A percentile compares a stretch with the other conserved stretches of the same genome.
phyloP scores from a whole-genome alignment of 495 filamentous ascomycete species.

The Lindgomyces ingoldianus region DNA sequence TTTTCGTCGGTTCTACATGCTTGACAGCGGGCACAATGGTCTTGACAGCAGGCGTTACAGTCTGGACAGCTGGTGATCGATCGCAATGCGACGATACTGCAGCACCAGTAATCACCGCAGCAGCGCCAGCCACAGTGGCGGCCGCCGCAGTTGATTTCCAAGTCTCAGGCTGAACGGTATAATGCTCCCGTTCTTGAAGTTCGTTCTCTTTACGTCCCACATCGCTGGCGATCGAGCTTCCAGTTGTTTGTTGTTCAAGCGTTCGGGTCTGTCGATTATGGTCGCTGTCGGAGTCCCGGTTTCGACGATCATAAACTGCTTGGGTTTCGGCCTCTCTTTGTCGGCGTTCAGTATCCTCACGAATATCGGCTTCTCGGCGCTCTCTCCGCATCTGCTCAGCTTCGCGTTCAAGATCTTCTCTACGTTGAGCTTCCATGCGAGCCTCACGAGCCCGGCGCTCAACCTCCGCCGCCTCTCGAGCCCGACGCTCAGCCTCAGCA shows the following conservation, averaged over 20 bases:
- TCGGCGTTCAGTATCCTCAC: constrained; percentile 19
- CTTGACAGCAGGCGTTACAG: constrained; percentile 5
- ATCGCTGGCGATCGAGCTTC: constrained; percentile 27
- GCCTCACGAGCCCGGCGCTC: constrained; percentile 25
- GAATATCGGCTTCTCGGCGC: constrained; percentile 27
- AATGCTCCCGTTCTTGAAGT: constrained; percentile 28
- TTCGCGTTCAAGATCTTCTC: constrained; percentile 13
- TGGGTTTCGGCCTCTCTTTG: constrained; percentile 21
- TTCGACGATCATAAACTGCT: constrained; percentile 8
- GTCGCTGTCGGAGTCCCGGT: constrained; percentile 11
- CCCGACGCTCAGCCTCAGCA: not conserved
- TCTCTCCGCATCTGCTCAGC: constrained; percentile 16
- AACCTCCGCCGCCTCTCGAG: too few relatives aligned
- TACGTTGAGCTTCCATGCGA: constrained; percentile 22
- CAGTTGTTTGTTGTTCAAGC: constrained; percentile 25
- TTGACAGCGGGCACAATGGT: constrained; percentile 24
- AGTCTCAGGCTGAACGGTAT: constrained; percentile 22
- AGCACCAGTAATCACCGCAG: constrained; percentile 37
- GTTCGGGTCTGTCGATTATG: constrained; percentile 3
- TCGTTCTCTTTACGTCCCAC: constrained; percentile 31
- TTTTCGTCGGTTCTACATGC: constrained; percentile 28
- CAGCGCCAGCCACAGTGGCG: constrained; percentile 35
- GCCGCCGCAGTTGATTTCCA: constrained; percentile 34
- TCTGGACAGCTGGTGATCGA: not conserved
- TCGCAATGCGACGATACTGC: constrained; percentile 23